Evolutionary conservation across 2,329 filamentous ascomycete genomes (phyloP), one percentile per base, ranked within the genome.

Genomic region (Colletotrichum ledebouriae): DNA sequence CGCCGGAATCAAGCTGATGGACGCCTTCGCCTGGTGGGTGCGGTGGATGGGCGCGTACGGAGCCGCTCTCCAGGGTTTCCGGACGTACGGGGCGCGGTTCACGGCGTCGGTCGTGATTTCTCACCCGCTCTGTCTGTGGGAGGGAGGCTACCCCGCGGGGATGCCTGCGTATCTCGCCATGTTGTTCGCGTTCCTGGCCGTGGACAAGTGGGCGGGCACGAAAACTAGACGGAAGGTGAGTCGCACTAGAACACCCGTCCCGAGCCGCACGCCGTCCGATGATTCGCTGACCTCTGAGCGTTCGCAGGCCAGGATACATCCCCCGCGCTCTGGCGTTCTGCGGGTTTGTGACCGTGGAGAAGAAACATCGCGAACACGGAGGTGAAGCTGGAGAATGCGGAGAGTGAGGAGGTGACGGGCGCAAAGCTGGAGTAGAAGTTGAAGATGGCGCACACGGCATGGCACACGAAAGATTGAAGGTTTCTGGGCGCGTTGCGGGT

Each of bases 161-260:
- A 58, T 57, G 29, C 67, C 67, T 57, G 13, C 57, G 33, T 63
- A 57, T 17, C 13, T 42, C 37, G 44, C 44, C 49, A 33, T 67
- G 12, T 20, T 52, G 29, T 37, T 39, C 13, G 25, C 22, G 55
- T 44, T 68, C 55, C 44, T 69, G 33, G 57, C 37, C 29, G 34
- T 69, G 20, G 63, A 63, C 63, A 69, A 67, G 63, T 69, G 67
- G 67, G 63, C 63, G 47, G 47, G 53, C 67, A 66, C 62, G 63
- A 66, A 69, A 67, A 69, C 44, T 67, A 15, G 53, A 67, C 63
- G 67, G 62, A 67, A 69, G 17, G 63, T 67, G 11, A 62, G 63
- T 58, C 33, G 41, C 60, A 39, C 65, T 65, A 68, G 65, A 50
- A 29, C 46, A 56, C 22, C 55, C 22, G 22, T 37, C 49, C 55